Percentiles rank a stretch among this genome's conserved stretches.
These are phyloP conservation scores for Globisporangium nagaii DNA, from an alignment of 352 stramenopile species.

Conservation along the genomic window DNA sequence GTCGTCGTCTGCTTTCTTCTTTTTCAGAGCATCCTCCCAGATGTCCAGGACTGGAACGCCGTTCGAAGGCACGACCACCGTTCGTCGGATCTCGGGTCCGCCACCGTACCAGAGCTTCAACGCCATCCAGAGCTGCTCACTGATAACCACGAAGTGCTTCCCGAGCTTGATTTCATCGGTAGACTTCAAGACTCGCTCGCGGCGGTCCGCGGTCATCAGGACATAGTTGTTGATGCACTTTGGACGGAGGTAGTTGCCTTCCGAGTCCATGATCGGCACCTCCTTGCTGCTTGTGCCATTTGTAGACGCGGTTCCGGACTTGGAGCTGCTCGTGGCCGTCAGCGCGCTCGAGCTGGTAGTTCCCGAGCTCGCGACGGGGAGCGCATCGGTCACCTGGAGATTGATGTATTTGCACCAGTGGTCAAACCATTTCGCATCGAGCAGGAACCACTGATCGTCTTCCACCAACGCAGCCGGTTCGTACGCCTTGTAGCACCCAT, in stretches of 20 bases:
- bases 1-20: constrained; percentile 51
- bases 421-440: constrained; percentile 82
- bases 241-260: constrained; percentile 74
- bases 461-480: constrained; percentile 62
- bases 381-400: constrained; percentile 24
- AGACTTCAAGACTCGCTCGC: constrained; percentile 61
- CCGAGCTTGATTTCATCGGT: constrained; percentile 72
- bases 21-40: constrained; percentile 64
- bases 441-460: constrained; percentile 80
- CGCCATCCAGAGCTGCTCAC: constrained; percentile 84
- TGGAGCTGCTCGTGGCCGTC: constrained; percentile 4
- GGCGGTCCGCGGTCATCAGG: constrained; percentile 62
- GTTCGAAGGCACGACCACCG: constrained; percentile 63
- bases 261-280: constrained; percentile 64
- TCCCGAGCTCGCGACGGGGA: constrained; percentile 27
- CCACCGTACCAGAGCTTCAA: constrained; percentile 91
- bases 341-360: constrained; percentile 13
- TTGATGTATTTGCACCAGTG: constrained; percentile 83
- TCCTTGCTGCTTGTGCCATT: constrained; percentile 44
- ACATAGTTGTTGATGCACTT: constrained; percentile 84
- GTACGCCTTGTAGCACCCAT: constrained; percentile 73
- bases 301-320: constrained; percentile 15
- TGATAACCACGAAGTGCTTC: constrained; percentile 85
- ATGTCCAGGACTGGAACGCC: constrained; percentile 71
- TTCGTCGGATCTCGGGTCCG: constrained; percentile 79